Base-by-base conservation (phyloP, 176 grass and related monocot genomes). In the Areca catechu region DNA sequence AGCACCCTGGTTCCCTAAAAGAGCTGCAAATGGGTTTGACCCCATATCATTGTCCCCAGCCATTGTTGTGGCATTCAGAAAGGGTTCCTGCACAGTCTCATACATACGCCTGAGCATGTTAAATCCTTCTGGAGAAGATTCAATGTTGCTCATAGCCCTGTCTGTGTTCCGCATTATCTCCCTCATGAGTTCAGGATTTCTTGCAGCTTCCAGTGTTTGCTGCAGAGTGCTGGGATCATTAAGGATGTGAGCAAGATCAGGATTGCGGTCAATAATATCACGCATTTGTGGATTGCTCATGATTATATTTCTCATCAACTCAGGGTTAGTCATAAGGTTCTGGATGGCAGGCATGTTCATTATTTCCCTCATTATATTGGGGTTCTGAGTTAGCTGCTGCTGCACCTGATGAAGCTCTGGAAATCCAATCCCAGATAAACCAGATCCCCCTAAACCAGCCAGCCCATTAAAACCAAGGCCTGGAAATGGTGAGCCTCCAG, bases 271-370 rank as follows among this genome's bases (percentile, higher is more conserved):
- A 5, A 98, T 89, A 58, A 98, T 79, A 19, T 89, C 94, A 14
- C 94, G 88, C 84, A 98, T 79, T 68, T 98, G 94, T 29, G 94
- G 94, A 69, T 98, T 98, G 67, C 80, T 98, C 94, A 81, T 98
- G 51, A 98, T 85, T 74, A 98, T 83, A 69, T 78, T 93, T 18
- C 81, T 84, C 80, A 98, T 89, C 37, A 98, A 62, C 67, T 98
- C 94, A 73, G 94, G 94, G 24, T 98, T 98, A 65, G 85, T 93
- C 73, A 98, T 83, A 73, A 98, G 81, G 62, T 77, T 92, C 66
- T 93, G 94, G 62, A 98, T 85, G 2, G 82, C 77, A 63, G 94
- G 94, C 75, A 84, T 83, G 66, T 98, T 98, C 94, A 98, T 98
- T 68, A 98, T 88, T 52, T 98, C 88, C 63, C 88, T 82, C 88